Base-by-base conservation (phyloP, 768 basidiomycete species). In the Floccularia luteovirens region DNA sequence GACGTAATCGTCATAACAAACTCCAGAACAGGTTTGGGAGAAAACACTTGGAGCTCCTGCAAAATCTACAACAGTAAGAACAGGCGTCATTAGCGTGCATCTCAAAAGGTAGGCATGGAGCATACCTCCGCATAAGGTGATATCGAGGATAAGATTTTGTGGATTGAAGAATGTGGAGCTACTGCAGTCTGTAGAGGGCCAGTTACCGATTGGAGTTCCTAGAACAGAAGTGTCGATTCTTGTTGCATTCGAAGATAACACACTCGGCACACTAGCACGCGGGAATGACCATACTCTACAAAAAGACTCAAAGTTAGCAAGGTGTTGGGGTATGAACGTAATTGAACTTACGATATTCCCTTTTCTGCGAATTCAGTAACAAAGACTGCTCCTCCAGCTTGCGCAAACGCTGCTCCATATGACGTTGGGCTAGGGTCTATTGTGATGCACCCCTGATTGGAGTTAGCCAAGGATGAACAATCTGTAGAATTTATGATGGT, bases 71-170 rank as follows among this genome's bases (percentile, higher is more conserved):
- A 4, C 31, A 10, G 21, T 24, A 31, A n/a, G n/a, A n/a, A n/a
- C 3, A 31, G 23, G 14, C 17, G 20, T 37, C 10, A 16, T 19
- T 20, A 20, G 38, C 20, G 38, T 24, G 53, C 46, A 44, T 49
- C 44, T 6, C 21, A 49, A 22, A 2, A 30, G 27, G 27, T 2
- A 24, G 37, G 14, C 34, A 6, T 17, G 13, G 17, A 21, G 14
- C 48, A 32, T 35, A 68, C 69, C 74, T 53, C 79, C 80, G 39
- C 82, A 83, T 4, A 82, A 69, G 1, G 84, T 83, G 42, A 87
- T 87, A 51, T 83, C 79, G 41, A 88, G 75, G 13, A 86, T 77
- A 31, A 88, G 66, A 42, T 74, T 66, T 50, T 87, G 83, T 0
- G 77, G 64, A 38, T 69, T 60, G 54, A 84, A 82, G 58, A 67